Percentiles rank a stretch among this genome's conserved stretches.
These are phyloP conservation scores for Orbilia javanica DNA, from an alignment of 2,329 filamentous ascomycete genomes.

Conservation along the genomic window DNA sequence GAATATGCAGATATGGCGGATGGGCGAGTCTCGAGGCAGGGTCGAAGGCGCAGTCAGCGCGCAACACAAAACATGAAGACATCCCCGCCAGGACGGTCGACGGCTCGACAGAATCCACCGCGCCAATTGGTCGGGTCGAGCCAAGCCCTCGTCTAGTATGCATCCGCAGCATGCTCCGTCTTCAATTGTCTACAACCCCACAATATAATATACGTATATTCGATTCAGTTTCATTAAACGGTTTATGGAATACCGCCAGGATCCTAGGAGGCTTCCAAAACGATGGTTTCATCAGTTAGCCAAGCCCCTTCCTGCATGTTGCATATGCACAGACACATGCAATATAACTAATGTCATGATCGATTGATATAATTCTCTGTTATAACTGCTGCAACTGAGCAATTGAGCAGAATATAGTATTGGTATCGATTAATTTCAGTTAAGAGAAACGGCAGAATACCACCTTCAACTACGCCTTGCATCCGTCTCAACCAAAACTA, in stretches of 20 bases:
- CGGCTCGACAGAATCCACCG: too few relatives aligned
- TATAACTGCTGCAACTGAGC: background rate
- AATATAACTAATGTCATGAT: background rate
- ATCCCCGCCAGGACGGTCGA: too few relatives aligned
- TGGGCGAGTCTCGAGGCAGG: too few relatives aligned
- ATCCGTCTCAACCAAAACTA: background rate
- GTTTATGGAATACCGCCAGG: background rate
- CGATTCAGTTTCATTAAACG: too few relatives aligned
- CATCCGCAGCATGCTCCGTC: too few relatives aligned
- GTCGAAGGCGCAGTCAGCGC: background rate
- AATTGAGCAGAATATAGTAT: background rate
- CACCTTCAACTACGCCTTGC: constrained; percentile 40
- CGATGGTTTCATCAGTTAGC: background rate
- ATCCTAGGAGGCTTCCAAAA: background rate
- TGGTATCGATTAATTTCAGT: too few relatives aligned
- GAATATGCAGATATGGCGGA: too few relatives aligned
- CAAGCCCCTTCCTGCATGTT: background rate
- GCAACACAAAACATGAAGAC: constrained; percentile 22
- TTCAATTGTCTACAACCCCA: background rate
- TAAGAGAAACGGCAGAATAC: constrained; percentile 25
- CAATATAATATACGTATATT: background rate
- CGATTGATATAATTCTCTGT: background rate
- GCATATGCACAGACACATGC: background rate
- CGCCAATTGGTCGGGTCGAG: background rate
- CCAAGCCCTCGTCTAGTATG: constrained; percentile 7